Percentiles rank a stretch among this genome's conserved stretches.
Evolutionary conservation across 495 filamentous ascomycete genomes (phyloP).

Genomic region (Neurospora sp.): DNA sequence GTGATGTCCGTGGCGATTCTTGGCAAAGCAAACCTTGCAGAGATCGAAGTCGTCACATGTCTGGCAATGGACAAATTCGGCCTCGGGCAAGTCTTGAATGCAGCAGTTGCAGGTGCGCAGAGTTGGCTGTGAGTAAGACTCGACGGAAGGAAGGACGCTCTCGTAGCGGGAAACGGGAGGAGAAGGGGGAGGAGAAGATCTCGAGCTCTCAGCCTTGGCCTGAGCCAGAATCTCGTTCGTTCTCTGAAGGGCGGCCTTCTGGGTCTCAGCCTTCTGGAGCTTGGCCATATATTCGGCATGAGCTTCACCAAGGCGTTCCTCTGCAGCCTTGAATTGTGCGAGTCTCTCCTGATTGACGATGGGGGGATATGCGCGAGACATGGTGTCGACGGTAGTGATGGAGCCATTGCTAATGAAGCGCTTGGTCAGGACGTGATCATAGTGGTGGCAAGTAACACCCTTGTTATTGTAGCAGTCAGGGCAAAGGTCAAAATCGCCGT

Average conservation of each 20-base stretch:
- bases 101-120: conserved; percentile 91
- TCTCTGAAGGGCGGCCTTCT: neutral
- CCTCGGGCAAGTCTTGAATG: conserved; percentile 64
- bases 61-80: conserved; percentile 74
- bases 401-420: conserved; percentile 66
- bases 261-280: neutral
- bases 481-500: conserved; percentile 93
- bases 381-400: conserved; percentile 75
- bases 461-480: conserved; percentile 63
- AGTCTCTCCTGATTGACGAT: conserved; percentile 15
- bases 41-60: conserved; percentile 87
- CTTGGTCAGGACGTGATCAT: conserved; percentile 90
- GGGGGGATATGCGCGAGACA: conserved; percentile 59
- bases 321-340: conserved; percentile 7
- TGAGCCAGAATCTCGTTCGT: neutral
- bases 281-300: neutral
- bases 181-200: conserved; percentile 1
- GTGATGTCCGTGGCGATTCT: conserved; percentile 80
- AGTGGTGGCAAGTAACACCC: conserved; percentile 65
- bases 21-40: conserved; percentile 70
- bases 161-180: conserved; percentile 3
- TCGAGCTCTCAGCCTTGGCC: conserved; percentile 1
- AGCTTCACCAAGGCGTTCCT: conserved; percentile 6
- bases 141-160: conserved; percentile 16
- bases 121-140: conserved; percentile 14